Evolutionary conservation across 106 monocot species (phyloP).

Genomic region (Acanthochlamys bracteata): DNA sequence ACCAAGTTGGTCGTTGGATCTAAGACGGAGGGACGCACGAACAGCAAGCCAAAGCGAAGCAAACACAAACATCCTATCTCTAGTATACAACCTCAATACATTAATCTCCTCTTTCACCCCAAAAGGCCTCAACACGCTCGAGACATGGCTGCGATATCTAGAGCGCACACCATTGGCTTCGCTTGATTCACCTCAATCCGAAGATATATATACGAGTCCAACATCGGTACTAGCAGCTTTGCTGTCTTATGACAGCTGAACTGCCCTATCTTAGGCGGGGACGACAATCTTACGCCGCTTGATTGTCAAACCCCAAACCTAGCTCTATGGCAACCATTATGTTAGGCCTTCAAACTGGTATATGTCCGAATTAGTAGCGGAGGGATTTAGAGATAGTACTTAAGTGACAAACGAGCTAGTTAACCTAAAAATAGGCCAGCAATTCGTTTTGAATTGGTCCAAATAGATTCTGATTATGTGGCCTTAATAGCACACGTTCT

Average conservation of each 20-base stretch:
- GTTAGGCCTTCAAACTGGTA: too few species aligned
- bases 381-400: too few species aligned
- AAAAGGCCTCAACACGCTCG: slow-evolving; percentile 7
- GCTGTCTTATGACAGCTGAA: background rate
- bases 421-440: too few species aligned
- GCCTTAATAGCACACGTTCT: too few species aligned
- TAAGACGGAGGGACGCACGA: slow-evolving; percentile 23
- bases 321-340: slow-evolving; percentile 17
- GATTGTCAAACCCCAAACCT: background rate
- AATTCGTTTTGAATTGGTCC: too few species aligned
- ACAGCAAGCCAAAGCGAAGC: slow-evolving; percentile 26
- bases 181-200: slow-evolving; percentile 18
- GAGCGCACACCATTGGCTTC: slow-evolving; percentile 20
- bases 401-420: too few species aligned
- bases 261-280: background rate
- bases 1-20: slow-evolving; percentile 21
- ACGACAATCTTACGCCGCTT: slow-evolving; percentile 8
- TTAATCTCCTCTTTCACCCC: slow-evolving; percentile 8
- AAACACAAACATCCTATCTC: slow-evolving; percentile 13
- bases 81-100: background rate
- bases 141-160: slow-evolving; percentile 15
- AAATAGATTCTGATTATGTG: too few species aligned
- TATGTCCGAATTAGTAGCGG: too few species aligned
- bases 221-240: slow-evolving; percentile 12
- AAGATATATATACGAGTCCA: slow-evolving; percentile 17